phyloP scores from a whole-genome alignment of 208 protist genomes.

The Trypanosoma platydactyli region DNA sequence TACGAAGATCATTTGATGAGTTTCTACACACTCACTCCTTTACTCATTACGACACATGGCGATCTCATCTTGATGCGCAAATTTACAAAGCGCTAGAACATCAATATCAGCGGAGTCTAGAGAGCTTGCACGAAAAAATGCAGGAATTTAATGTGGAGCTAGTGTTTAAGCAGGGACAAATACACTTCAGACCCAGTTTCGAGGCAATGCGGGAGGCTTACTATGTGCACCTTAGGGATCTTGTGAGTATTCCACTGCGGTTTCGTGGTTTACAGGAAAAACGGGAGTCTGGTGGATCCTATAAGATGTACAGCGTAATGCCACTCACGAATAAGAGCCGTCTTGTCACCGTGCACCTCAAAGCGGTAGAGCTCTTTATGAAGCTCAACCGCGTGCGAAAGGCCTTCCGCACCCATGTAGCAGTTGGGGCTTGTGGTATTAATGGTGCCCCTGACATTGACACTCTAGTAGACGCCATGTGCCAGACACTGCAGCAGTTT shows the following conservation, averaged over 20 bases:
- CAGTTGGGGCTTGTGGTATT: slow-evolving; percentile 88
- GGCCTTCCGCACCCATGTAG: slow-evolving; percentile 82
- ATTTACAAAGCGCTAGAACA: slow-evolving; percentile 97
- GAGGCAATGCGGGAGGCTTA: slow-evolving; percentile 95
- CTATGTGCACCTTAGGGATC: slow-evolving; percentile 94
- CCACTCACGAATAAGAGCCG: slow-evolving; percentile 77
- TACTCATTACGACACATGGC: slow-evolving; percentile 87
- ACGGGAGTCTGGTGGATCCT: slow-evolving; percentile 47
- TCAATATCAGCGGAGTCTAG: slow-evolving; percentile 93
- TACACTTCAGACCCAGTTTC: slow-evolving; percentile 94
- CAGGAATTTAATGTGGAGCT: slow-evolving; percentile 93
- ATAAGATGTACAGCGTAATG: slow-evolving; percentile 92
- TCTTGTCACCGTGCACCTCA: slow-evolving; percentile 89
- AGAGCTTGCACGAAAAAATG: slow-evolving; percentile 92
- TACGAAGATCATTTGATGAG: slow-evolving; percentile 84
- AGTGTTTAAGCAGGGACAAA: slow-evolving; percentile 90
- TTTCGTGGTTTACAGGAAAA: slow-evolving; percentile 93
- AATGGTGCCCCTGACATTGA: slow-evolving; percentile 90
- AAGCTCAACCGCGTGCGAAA: slow-evolving; percentile 88
- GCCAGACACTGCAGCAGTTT: slow-evolving; percentile 61
- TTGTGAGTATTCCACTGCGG: slow-evolving; percentile 91
- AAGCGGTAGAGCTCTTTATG: slow-evolving; percentile 92
- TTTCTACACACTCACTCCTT: slow-evolving; percentile 80
- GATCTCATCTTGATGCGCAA: slow-evolving; percentile 95
- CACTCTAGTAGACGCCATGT: slow-evolving; percentile 71